Conservation (phyloP, 2,329 filamentous ascomycete species). For the Trichoderma asperellum region DNA sequence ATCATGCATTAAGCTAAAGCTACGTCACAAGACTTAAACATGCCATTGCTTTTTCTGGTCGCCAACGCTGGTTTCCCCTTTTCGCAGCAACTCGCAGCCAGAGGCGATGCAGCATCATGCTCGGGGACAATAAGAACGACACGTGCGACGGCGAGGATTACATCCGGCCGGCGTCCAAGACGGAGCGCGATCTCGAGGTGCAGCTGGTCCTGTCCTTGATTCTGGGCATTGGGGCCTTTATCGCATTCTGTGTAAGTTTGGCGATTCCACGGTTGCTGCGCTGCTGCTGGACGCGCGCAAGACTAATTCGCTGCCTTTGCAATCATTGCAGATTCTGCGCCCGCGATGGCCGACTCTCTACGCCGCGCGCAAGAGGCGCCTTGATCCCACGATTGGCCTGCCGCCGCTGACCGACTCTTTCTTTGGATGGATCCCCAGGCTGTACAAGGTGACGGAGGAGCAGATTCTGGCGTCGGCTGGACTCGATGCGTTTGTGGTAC, state of each 20-base stretch:
- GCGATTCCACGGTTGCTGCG: constrained; percentile 33
- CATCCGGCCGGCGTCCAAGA: constrained; percentile 35
- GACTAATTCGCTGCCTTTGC: background rate
- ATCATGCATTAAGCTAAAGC: constrained; percentile 19
- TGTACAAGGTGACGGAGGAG: constrained; percentile 85
- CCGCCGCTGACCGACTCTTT: constrained; percentile 82
- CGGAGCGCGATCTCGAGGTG: constrained; percentile 54
- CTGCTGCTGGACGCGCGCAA: background rate
- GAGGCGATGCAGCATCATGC: constrained; percentile 28
- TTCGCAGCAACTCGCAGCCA: background rate
- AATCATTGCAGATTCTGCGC: constrained; percentile 67
- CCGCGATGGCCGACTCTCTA: constrained; percentile 93
- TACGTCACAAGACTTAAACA: constrained; percentile 21
- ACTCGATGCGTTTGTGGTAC: constrained; percentile 88
- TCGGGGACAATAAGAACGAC: constrained; percentile 30
- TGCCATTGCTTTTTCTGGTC: background rate
- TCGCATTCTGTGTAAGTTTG: constrained; percentile 70
- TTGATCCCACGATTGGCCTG: constrained; percentile 61
- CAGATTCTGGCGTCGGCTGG: constrained; percentile 89
- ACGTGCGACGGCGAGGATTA: constrained; percentile 35
- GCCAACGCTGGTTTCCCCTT: background rate
- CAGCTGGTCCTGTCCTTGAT: constrained; percentile 74
- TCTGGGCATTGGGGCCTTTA: constrained; percentile 71
- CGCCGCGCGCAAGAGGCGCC: constrained; percentile 80
- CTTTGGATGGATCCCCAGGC: constrained; percentile 88